A percentile compares a stretch with the other conserved stretches of the same genome.
Conservation (phyloP, 768 basidiomycete genomes). For the Jaapia argillacea region DNA sequence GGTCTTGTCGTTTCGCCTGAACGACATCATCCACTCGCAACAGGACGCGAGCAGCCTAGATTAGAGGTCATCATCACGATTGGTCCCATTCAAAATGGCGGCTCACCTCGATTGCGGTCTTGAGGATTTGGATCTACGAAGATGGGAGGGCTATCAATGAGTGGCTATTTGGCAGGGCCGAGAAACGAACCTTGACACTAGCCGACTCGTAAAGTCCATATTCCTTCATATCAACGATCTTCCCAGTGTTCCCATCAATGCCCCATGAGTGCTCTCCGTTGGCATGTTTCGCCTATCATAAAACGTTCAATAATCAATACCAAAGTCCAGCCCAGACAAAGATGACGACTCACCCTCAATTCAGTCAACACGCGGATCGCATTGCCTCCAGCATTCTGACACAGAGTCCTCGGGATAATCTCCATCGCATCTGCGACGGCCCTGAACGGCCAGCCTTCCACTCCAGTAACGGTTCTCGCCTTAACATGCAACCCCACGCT, state of each 20-base stretch:
- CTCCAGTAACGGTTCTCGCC: slow-evolving; percentile 73
- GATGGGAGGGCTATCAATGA: not conserved
- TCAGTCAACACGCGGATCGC: slow-evolving; percentile 90
- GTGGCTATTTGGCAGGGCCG: no score
- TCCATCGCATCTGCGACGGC: slow-evolving; percentile 96
- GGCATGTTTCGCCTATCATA: slow-evolving; percentile 84
- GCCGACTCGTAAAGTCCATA: slow-evolving; percentile 95
- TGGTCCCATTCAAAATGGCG: not conserved
- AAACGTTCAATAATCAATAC: not conserved
- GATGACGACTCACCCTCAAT: slow-evolving; percentile 54
- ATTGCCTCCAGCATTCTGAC: slow-evolving; percentile 94
- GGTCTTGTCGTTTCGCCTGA: slow-evolving; percentile 73
- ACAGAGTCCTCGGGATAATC: slow-evolving; percentile 89
- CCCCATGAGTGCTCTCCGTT: slow-evolving; percentile 89
- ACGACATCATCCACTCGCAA: slow-evolving; percentile 93
- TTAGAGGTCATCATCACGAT: not conserved
- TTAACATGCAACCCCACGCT: slow-evolving; percentile 77
- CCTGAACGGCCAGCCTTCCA: slow-evolving; percentile 84
- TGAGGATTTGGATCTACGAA: slow-evolving; percentile 81
- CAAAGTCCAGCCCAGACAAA: not conserved
- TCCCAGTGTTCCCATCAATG: slow-evolving; percentile 92
- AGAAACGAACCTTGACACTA: slow-evolving; percentile 71
- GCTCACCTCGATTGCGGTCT: slow-evolving; percentile 88
- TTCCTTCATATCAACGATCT: slow-evolving; percentile 89
- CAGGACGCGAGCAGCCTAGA: slow-evolving; percentile 77